Evolutionary conservation across 352 stramenopile species (phyloP).

Genomic region (Phytophthora podocarpi): DNA sequence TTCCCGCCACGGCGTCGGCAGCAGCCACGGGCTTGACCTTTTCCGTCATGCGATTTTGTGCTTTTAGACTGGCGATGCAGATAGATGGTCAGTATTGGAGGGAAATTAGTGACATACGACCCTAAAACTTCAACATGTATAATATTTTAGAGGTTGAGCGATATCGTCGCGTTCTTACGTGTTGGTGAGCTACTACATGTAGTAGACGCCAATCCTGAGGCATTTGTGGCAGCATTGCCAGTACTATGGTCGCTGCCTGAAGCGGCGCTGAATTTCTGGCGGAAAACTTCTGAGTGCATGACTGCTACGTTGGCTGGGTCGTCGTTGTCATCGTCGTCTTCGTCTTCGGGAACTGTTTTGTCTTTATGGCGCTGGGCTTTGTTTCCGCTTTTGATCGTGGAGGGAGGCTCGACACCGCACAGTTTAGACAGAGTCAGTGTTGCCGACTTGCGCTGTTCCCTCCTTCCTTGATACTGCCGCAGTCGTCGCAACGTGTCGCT

Average conservation of each 20-base stretch:
- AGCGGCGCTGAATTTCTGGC: slow-evolving; percentile 17
- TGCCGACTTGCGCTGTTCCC: slow-evolving; percentile 13
- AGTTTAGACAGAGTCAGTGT: not conserved
- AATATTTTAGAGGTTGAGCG: slow-evolving; percentile 11
- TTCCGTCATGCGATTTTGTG: slow-evolving; percentile 13
- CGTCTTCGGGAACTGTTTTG: slow-evolving; percentile 15
- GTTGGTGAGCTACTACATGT: slow-evolving; percentile 24
- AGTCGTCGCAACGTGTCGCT: slow-evolving; percentile 60
- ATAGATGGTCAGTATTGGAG: not conserved
- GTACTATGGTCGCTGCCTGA: not conserved
- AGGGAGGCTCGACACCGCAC: slow-evolving; percentile 30
- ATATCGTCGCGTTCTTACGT: slow-evolving; percentile 38
- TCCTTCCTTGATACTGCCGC: slow-evolving; percentile 51
- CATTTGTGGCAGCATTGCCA: not conserved
- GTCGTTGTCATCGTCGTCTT: slow-evolving; percentile 29
- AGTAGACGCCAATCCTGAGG: not conserved
- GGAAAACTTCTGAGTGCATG: slow-evolving; percentile 37
- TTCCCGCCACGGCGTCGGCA: slow-evolving; percentile 16
- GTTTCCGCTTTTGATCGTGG: slow-evolving; percentile 17
- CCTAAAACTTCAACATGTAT: slow-evolving; percentile 22
- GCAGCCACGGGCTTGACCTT: slow-evolving; percentile 25
- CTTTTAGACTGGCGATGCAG: not conserved
- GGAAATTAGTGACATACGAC: not conserved
- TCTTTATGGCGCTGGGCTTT: slow-evolving; percentile 11
- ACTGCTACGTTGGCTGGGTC: slow-evolving; percentile 16